Evolutionary conservation across 805 yeast species (phyloP).

Genomic region (Candida andamanensis): DNA sequence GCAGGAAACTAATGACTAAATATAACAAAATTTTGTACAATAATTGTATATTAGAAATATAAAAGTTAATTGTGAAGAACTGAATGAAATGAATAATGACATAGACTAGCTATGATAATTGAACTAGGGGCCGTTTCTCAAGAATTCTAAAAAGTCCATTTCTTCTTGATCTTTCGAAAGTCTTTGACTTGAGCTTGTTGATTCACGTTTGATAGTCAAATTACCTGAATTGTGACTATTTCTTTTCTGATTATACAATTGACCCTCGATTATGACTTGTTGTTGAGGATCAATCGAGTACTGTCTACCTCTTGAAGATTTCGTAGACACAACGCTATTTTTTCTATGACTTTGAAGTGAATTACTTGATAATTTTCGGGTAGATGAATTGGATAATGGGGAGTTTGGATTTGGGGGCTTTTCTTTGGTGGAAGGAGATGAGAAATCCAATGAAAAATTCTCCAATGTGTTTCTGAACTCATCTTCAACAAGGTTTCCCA

Average conservation of each 20-base stretch:
- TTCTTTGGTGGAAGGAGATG: slow-evolving; percentile 17
- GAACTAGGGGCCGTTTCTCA: slow-evolving; percentile 31
- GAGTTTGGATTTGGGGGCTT: too few relatives aligned
- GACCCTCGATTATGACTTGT: slow-evolving; percentile 14
- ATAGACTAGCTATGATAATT: too few relatives aligned
- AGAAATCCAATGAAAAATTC: slow-evolving; percentile 25
- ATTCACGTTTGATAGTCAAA: slow-evolving; percentile 6
- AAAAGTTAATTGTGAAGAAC: too few relatives aligned
- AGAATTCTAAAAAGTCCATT: slow-evolving; percentile 45
- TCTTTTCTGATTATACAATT: slow-evolving; percentile 7
- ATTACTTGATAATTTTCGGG: slow-evolving; percentile 2
- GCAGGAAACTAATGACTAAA: too few relatives aligned
- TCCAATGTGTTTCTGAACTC: slow-evolving; percentile 27
- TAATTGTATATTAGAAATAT: too few relatives aligned
- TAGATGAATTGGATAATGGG: slow-evolving; percentile 4
- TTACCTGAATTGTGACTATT: slow-evolving; percentile 13
- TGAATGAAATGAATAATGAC: not conserved
- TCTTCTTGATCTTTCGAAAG: slow-evolving; percentile 19
- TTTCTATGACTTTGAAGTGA: slow-evolving; percentile 5
- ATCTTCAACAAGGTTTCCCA: slow-evolving; percentile 22
- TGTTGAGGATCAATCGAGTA: slow-evolving; percentile 16
- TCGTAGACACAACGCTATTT: slow-evolving; percentile 9
- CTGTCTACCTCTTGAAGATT: slow-evolving; percentile 15
- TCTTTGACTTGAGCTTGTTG: slow-evolving; percentile 2
- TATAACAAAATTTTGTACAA: too few relatives aligned